These are phyloP conservation scores for Millerozyma miso DNA, from an alignment of 805 yeast genomes.

Conservation along the genomic window DNA sequence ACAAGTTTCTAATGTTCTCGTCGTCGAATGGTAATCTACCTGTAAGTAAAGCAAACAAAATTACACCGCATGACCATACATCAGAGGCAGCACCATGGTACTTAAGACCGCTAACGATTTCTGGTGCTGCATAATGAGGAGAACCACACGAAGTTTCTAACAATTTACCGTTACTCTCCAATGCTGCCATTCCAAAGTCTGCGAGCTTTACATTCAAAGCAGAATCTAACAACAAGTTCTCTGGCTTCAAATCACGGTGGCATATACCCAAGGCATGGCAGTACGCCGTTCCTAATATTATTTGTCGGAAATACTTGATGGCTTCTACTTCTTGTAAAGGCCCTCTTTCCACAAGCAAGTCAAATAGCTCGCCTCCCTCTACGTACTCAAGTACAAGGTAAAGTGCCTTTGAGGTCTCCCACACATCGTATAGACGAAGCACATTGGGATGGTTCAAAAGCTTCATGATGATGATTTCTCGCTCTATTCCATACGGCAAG, in stretches of 20 bases:
- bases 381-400: slow-evolving; percentile 91
- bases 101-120: slow-evolving; percentile 89
- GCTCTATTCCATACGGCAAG: slow-evolving; percentile 90
- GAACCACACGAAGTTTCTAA: slow-evolving; percentile 96
- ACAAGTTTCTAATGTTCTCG: slow-evolving; percentile 82
- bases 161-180: slow-evolving; percentile 75
- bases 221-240: slow-evolving; percentile 73
- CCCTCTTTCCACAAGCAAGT: slow-evolving; percentile 84
- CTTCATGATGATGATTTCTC: slow-evolving; percentile 97
- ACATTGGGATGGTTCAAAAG: slow-evolving; percentile 90
- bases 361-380: slow-evolving; percentile 96
- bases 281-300: slow-evolving; percentile 76
- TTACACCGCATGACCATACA: slow-evolving; percentile 98
- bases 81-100: slow-evolving; percentile 97
- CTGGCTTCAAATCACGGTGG: slow-evolving; percentile 85
- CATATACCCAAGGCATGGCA: slow-evolving; percentile 85
- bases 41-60: slow-evolving; percentile 85
- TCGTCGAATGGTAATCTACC: slow-evolving; percentile 97
- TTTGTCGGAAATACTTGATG: slow-evolving; percentile 81
- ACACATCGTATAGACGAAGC: slow-evolving; percentile 83
- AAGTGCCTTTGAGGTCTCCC: slow-evolving; percentile 80
- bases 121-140: slow-evolving; percentile 98
- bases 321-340: slow-evolving; percentile 88
- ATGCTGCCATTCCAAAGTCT: slow-evolving; percentile 98
- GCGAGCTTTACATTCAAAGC: slow-evolving; percentile 91